These are phyloP conservation scores for Mortierella sp. DNA, from an alignment of 371 early-diverging fungal species.

Conservation along the genomic window DNA sequence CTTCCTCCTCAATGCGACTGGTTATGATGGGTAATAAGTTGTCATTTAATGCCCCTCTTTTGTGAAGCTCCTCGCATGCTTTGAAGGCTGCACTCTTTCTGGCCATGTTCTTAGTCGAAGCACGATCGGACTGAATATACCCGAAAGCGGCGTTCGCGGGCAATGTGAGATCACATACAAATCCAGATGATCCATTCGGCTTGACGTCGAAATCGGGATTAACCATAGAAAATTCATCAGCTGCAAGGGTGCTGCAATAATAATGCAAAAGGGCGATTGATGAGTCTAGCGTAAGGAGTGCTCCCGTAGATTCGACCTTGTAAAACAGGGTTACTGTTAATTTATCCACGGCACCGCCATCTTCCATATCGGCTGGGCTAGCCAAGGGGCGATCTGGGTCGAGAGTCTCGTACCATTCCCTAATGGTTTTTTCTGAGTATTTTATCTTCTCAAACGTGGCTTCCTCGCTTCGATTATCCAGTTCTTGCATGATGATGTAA, in stretches of 20 bases:
- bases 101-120: constrained; percentile 73
- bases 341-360: constrained; percentile 45
- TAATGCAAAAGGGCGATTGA: constrained; percentile 71
- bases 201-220: constrained; percentile 64
- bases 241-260: constrained; percentile 74
- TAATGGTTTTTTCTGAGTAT: constrained; percentile 66
- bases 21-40: constrained; percentile 70
- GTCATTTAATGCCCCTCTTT: constrained; percentile 78
- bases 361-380: constrained; percentile 43
- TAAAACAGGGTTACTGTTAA: constrained; percentile 55
- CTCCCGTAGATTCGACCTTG: constrained; percentile 69
- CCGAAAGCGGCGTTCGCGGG: constrained; percentile 78
- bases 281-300: constrained; percentile 72
- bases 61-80: constrained; percentile 75
- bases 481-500: constrained; percentile 81
- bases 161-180: constrained; percentile 64
- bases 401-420: constrained; percentile 60
- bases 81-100: constrained; percentile 81
- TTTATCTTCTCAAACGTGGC: constrained; percentile 59
- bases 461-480: constrained; percentile 59
- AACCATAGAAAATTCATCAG: constrained; percentile 63
- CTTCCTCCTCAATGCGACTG: constrained; percentile 7
- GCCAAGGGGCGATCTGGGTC: constrained; percentile 63
- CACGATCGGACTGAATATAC: constrained; percentile 65
- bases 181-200: constrained; percentile 23